Evolutionary conservation across 768 basidiomycete genomes (phyloP), one percentile per base, ranked within the genome.

Genomic region (Panellus pusillus): DNA sequence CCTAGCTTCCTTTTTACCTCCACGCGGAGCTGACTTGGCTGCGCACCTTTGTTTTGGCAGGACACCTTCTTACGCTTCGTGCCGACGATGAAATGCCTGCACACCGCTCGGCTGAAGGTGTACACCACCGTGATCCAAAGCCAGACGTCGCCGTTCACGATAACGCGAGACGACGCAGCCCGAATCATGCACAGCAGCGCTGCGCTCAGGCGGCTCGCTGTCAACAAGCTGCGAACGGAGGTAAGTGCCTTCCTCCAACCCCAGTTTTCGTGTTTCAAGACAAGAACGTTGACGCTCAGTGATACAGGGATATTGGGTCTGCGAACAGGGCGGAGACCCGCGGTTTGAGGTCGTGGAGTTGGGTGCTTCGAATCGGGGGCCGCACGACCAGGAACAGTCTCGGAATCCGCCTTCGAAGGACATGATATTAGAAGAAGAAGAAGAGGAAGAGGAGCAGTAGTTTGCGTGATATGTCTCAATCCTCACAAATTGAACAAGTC

Each of bases 161-260:
- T 65, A 1, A 60, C 65, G 13, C 60, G 64, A 14, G 64, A 65
- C 18, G 47, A 63, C 17, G 66, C 68, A 1, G 49, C 35, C 5
- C 61, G 54, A 12, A 62, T 72, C 15, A 58, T 73, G 53, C 57
- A 52, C 17, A 50, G 49, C 24, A 68, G 68, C 4, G 61, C 59
- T 15, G 62, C 61, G 13, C 58, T 78, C 9, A 60, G 70, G 50
- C 55, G 65, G 42, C 53, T 77, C 13, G 40, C 47, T 9, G 50
- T 76, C n/a, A 72, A 76, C 45, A 67, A 65, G 3, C 55, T 58
- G 35, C 49, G 42, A 27, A 73, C 71, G 67, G 68, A 74, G 70
- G 75, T n/a, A n/a, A n/a, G n/a, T 74, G 24, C 15, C 65, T 45
- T 1, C 15, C 1, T 29, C 24, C 24, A 24, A 24, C 24, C 3